Conservation (phyloP, 2,329 filamentous ascomycete species). For the Metarhizium rileyi region DNA sequence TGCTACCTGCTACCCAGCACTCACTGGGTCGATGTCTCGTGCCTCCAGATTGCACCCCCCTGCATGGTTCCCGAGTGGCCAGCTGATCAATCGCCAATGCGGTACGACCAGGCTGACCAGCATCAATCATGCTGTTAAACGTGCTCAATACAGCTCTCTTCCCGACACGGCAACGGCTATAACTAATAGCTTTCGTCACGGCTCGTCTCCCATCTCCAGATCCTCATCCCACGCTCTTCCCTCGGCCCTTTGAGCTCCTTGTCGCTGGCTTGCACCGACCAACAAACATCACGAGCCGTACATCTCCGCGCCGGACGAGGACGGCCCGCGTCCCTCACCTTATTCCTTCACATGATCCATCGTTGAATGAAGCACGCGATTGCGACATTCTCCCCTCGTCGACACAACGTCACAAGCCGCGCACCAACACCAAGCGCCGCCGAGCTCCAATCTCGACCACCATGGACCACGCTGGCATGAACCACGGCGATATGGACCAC, state of each 20-base stretch:
- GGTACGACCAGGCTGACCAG: neutral
- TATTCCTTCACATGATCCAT: too few species aligned
- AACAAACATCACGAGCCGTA: too few species aligned
- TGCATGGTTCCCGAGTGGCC: neutral
- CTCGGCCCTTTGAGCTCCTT: too few species aligned
- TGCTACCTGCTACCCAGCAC: neutral
- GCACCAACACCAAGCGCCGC: neutral
- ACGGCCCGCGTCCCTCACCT: too few species aligned
- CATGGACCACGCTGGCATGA: conserved; percentile 19
- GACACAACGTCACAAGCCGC: neutral
- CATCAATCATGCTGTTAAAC: neutral
- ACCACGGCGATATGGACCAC: conserved; percentile 33
- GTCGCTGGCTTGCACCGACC: too few species aligned
- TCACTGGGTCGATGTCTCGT: too few species aligned
- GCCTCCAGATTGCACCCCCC: too few species aligned
- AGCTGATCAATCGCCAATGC: neutral
- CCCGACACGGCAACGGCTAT: too few species aligned
- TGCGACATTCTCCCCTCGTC: neutral
- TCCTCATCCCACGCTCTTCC: too few species aligned
- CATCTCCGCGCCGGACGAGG: too few species aligned
- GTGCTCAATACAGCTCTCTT: conserved; percentile 1
- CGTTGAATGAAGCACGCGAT: neutral
- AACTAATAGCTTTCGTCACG: too few species aligned
- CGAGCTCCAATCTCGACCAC: neutral
- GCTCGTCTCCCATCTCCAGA: too few species aligned